Conservation (phyloP, 2,329 filamentous ascomycete genomes). For the Epichloe gansuensis region DNA sequence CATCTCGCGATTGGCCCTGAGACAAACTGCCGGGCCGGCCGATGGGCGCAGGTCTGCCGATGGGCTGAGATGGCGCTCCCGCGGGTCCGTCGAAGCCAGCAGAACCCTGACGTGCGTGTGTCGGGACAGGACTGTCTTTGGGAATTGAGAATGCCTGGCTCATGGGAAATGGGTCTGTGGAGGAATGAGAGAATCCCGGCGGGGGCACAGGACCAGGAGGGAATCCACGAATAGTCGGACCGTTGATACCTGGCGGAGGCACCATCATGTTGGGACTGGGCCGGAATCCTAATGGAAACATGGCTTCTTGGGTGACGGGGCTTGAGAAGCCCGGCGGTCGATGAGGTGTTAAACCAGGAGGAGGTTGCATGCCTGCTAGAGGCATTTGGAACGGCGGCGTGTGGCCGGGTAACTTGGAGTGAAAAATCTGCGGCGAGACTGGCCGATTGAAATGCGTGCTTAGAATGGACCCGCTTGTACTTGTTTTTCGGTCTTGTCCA, state of each 20-base stretch:
- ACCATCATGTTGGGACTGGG: conserved; percentile 33
- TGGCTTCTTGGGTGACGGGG: conserved; percentile 40
- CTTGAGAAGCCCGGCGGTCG: conserved; percentile 40
- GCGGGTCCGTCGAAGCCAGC: conserved; percentile 48
- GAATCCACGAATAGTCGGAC: conserved; percentile 30
- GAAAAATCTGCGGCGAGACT: conserved; percentile 44
- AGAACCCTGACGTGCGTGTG: conserved; percentile 67
- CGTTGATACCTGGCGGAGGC: conserved; percentile 38
- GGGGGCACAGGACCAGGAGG: conserved; percentile 24
- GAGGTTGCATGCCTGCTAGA: conserved; percentile 41
- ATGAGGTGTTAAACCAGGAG: conserved; percentile 24
- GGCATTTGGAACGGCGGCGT: conserved; percentile 40
- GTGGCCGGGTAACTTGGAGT: conserved; percentile 22
- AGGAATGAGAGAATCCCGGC: conserved; percentile 23
- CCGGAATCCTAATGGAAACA: conserved; percentile 35
- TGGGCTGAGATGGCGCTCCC: conserved; percentile 51
- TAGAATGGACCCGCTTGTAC: conserved; percentile 24
- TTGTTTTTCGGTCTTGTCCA: conserved; percentile 50
- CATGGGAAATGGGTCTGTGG: conserved; percentile 19
- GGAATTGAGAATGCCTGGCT: conserved; percentile 19
- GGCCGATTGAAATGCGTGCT: conserved; percentile 21
- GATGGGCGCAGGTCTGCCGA: conserved; percentile 74
- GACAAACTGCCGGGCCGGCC: conserved; percentile 68
- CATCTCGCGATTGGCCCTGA: conserved; percentile 35
- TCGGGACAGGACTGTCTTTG: conserved; percentile 23